Evolutionary conservation across 257 asterid genomes (phyloP), one percentile per base, ranked within the genome.

Genomic region (Nyctanthes arbortristis): DNA sequence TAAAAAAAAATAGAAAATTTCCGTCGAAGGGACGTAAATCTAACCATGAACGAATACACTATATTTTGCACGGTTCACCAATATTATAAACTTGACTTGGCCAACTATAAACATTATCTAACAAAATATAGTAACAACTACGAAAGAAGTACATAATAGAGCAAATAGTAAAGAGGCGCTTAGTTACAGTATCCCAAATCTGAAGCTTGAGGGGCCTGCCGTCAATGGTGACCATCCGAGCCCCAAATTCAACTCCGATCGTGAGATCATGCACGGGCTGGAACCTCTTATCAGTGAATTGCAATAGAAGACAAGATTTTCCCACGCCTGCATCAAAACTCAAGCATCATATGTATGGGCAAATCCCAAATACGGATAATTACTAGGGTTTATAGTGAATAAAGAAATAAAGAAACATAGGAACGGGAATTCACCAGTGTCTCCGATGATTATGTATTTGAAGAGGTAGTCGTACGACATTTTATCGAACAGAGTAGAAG

Each of bases 381-480:
- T n/a, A 49, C 57, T 59, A 63, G 71, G 75, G 75, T 6, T 60
- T 62, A 52, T 12, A 25, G 20, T 2, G 1, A 8, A 62, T 45
- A 45, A 45, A 45, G 7, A 25, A 47, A n/a, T 33, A 8, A 31
- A 32, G 10, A 16, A 71, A 10, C 4, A 3, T 3, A 32, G 4
- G 16, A 16, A 4, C 1, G 30, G 24, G 10, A 11, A 6, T 6
- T 72, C 14, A 82, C 90, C 90, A 36, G 96, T 87, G 73, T 87
- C 96, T 28, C 96, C 94, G 76, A 89, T 89, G 81, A 89, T 85
- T 66, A 87, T 89, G 81, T 83, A 89, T 75, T 89, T 89, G 84
- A 85, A 89, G 52, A 89, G 91, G 72, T 89, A 89, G 60, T 87
- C 96, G 82, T 85, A 89, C 67, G 96, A 83, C 95, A 89, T 89